Base-by-base conservation (phyloP, 306 rosid species). In the Pterocarpus macrocarpus region DNA sequence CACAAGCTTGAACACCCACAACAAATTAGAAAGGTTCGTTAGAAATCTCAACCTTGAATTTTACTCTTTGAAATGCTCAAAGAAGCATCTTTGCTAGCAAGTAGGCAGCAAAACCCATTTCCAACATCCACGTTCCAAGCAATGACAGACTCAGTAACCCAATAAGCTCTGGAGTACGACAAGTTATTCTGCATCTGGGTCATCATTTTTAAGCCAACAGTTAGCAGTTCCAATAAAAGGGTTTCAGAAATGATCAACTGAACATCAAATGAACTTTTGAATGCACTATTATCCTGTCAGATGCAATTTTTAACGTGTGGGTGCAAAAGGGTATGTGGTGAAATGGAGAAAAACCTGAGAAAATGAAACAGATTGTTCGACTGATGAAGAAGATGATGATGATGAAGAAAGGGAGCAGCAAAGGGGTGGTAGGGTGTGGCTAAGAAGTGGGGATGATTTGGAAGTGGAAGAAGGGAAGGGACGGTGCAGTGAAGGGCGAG, bases 111-210 rank as follows among this genome's bases (percentile, higher is more conserved):
- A 47, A 73, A 72, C 9, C 83, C 90, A 17, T 82, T 76, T 69
- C 86, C 87, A 85, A 80, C 78, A 79, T 92, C 94, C 38, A 86
- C 87, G 36, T 93, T 87, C 99, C 99, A 95, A 35, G 98, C 98
- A 75, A 95, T 89, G 50, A 88, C 80, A 16, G 84, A 89, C 71
- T 88, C 85, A 64, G 75, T 83, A 9, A 93, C 91, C 97, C 99
- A 95, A 81, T 80, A 86, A 55, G 98, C 98, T 89, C 91, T 89
- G 71, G 98, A 91, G 68, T 85, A 87, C 83, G 83, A 33, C 79
- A 91, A 83, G 76, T 81, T 77, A 73, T 85, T 85, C 58, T 85
- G 86, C 86, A 93, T 79, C 92, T 89, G 85, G 44, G 13, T 39
- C 77, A 71, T 30, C 86, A 79, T 35, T 66, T 43, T 15, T 0